Percentiles rank a stretch among this genome's conserved stretches.
Conservation (phyloP, 2,329 filamentous ascomycete genomes). For the Colletotrichum endophyticum region DNA sequence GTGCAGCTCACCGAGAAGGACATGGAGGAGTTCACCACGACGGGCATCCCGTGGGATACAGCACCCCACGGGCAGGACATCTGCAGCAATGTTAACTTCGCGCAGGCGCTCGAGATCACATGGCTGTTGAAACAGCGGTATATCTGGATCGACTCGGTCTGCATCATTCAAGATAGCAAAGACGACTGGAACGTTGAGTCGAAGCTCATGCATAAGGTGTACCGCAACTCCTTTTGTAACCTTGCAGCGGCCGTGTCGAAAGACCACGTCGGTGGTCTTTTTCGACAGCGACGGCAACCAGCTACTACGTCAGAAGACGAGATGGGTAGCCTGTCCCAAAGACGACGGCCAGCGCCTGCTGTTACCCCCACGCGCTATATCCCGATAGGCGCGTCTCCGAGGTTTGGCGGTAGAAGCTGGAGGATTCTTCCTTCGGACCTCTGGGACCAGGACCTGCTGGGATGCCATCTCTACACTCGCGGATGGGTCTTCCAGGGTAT, state of each 20-base stretch:
- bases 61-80: background rate
- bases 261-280: slow-evolving; percentile 9
- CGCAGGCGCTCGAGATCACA: slow-evolving; percentile 22
- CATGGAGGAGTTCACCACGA: background rate
- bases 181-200: slow-evolving; percentile 22
- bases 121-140: slow-evolving; percentile 21
- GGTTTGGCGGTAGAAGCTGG: background rate
- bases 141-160: slow-evolving; percentile 31
- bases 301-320: slow-evolving; percentile 11
- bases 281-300: background rate
- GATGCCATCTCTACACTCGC: background rate
- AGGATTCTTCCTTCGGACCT: background rate
- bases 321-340: background rate
- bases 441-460: background rate
- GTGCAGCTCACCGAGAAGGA: background rate
- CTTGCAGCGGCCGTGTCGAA: slow-evolving; percentile 19
- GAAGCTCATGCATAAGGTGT: slow-evolving; percentile 13
- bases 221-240: slow-evolving; percentile 20
- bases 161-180: slow-evolving; percentile 25
- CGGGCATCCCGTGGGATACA: background rate
- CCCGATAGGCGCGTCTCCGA: background rate
- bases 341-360: background rate
- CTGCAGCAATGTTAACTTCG: slow-evolving; percentile 19
- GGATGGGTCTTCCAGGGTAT: slow-evolving; percentile 16
- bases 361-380: background rate